These are phyloP conservation scores for Gaertneriomyces sp. DNA, from an alignment of 192 early-diverging fungal genomes.

Conservation along the genomic window DNA sequence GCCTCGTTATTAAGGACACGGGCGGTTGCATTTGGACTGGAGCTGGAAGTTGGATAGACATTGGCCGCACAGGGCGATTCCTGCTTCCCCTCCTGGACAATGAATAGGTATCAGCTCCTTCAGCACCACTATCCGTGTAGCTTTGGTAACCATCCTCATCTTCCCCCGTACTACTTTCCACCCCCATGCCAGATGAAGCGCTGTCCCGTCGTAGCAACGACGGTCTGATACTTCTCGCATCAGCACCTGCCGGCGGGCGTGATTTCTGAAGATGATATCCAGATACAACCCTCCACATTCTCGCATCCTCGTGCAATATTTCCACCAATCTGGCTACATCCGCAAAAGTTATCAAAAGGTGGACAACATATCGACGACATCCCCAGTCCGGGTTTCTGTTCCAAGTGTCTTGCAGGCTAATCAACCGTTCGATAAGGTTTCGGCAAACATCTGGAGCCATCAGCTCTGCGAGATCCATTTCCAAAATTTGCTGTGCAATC, in stretches of 20 bases:
- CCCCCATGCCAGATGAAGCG: slow-evolving; percentile 26
- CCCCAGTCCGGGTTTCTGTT: slow-evolving; percentile 62
- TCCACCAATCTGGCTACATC: slow-evolving; percentile 72
- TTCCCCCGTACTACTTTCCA: slow-evolving; percentile 16
- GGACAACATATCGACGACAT: slow-evolving; percentile 50
- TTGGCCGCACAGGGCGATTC: slow-evolving; percentile 1
- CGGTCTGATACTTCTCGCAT: slow-evolving; percentile 8
- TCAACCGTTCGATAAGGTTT: slow-evolving; percentile 56
- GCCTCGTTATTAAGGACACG: slow-evolving; percentile 13
- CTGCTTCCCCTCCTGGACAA: slow-evolving; percentile 1
- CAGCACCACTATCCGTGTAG: slow-evolving; percentile 25
- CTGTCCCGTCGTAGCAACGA: slow-evolving; percentile 21
- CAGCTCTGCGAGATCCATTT: slow-evolving; percentile 56
- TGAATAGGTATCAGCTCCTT: slow-evolving; percentile 15
- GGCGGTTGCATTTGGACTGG: slow-evolving; percentile 20
- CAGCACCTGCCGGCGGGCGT: slow-evolving; percentile 5
- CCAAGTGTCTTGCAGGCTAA: slow-evolving; percentile 62
- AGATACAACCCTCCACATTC: slow-evolving; percentile 56
- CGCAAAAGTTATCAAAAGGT: slow-evolving; percentile 68
- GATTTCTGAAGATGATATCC: slow-evolving; percentile 14
- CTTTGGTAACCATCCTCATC: slow-evolving; percentile 23
- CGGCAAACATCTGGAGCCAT: slow-evolving; percentile 60
- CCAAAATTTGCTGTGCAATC: slow-evolving; percentile 69
- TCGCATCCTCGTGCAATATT: slow-evolving; percentile 72
- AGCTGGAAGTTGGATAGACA: neutral